Evolutionary conservation across 495 filamentous ascomycete genomes (phyloP).

Genomic region (Xylaria grammica): DNA sequence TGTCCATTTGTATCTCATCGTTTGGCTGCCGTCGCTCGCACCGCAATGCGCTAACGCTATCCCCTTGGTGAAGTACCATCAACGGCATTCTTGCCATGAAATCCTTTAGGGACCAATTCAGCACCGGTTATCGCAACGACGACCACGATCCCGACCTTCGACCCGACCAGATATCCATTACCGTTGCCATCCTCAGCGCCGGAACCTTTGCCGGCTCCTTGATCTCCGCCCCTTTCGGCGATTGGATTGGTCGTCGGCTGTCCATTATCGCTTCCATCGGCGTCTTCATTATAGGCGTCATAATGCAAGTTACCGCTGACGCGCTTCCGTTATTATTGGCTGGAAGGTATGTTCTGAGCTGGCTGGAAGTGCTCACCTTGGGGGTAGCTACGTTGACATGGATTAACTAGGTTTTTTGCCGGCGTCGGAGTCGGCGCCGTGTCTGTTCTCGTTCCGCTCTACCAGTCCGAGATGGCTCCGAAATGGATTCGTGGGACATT

Average conservation of each 20-base stretch:
- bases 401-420: constrained; percentile 60
- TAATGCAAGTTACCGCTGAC: constrained; percentile 76
- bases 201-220: constrained; percentile 87
- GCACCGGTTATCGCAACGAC: constrained; percentile 64
- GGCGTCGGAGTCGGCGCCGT: constrained; percentile 86
- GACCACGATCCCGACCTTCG: constrained; percentile 59
- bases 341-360: constrained; percentile 55
- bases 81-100: constrained; percentile 90
- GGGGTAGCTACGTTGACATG: constrained; percentile 18
- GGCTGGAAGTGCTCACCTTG: neutral
- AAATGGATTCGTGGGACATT: constrained; percentile 93
- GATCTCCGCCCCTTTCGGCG: constrained; percentile 71
- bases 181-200: constrained; percentile 86
- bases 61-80: constrained; percentile 65
- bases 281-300: constrained; percentile 83
- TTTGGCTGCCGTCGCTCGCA: neutral
- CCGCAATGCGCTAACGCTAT: constrained; percentile 30
- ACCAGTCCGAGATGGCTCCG: constrained; percentile 89
- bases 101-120: constrained; percentile 74
- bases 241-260: constrained; percentile 75
- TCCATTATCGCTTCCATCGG: constrained; percentile 71
- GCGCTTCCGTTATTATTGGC: constrained; percentile 63
- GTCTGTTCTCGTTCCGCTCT: constrained; percentile 80
- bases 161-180: constrained; percentile 67
- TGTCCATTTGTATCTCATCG: neutral